Conservation (phyloP, 495 filamentous ascomycete genomes). For the Chaetomidium leptoderma region DNA sequence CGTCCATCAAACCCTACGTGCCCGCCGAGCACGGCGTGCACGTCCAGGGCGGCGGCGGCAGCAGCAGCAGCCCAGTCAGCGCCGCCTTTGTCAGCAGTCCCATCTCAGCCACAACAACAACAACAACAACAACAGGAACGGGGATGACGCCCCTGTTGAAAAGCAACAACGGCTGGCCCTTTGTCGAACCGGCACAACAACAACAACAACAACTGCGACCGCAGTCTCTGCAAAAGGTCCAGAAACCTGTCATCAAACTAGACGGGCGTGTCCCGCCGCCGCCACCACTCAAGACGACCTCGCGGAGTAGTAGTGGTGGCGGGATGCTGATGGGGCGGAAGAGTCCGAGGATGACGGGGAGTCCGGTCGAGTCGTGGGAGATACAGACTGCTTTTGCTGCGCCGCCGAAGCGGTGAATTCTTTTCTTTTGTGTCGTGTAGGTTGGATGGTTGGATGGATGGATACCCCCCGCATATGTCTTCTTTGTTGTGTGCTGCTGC, state of each 20-base stretch:
- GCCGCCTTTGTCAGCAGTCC: background rate
- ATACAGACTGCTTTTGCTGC: constrained; percentile 29
- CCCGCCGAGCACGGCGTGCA: constrained; percentile 40
- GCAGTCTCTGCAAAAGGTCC: constrained; percentile 16
- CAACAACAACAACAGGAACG: constrained; percentile 25
- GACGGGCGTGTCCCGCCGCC: constrained; percentile 6
- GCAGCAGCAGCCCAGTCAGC: background rate
- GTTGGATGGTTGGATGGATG: background rate
- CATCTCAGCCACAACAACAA: background rate
- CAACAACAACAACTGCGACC: constrained; percentile 20
- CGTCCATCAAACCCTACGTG: constrained; percentile 35
- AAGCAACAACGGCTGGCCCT: constrained; percentile 23
- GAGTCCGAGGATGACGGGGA: constrained; percentile 15
- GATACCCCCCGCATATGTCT: too few species aligned
- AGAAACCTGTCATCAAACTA: background rate
- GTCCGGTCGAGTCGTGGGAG: constrained; percentile 28
- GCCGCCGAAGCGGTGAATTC: constrained; percentile 25
- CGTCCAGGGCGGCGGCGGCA: constrained; percentile 16
- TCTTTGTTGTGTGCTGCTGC: background rate
- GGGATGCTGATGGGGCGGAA: constrained; percentile 16
- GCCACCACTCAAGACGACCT: constrained; percentile 4
- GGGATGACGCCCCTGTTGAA: constrained; percentile 35
- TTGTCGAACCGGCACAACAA: constrained; percentile 16
- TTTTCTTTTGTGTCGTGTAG: background rate
- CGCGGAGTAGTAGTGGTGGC: background rate